Base-by-base conservation (phyloP, 495 filamentous ascomycete genomes). In the Friedmanniomyces simplex region DNA sequence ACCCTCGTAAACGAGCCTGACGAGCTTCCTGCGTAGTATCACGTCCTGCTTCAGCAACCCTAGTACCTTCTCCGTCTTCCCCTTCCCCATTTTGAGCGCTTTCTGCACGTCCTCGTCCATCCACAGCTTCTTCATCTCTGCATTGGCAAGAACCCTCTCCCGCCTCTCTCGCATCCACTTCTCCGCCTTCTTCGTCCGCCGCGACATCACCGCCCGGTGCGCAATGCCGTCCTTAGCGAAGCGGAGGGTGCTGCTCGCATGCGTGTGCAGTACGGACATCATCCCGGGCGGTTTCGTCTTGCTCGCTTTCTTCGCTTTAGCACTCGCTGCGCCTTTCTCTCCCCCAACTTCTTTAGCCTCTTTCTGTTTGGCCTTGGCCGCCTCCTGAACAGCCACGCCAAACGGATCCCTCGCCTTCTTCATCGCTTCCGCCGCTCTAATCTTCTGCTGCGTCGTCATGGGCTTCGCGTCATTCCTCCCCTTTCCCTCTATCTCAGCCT, bases 381-480 rank as follows among this genome's bases (percentile, higher is more conserved):
- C 50, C 48, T 49, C 26, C 16, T 41, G 13, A 36, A 42, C 39
- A n/a, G 5, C 14, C 48, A 32, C 1, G 24, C 49, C 39, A 53
- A 16, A 14, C 49, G 32, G 28, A 8, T 52, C 22, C 36, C 53
- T 37, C 16, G 10, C 18, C 24, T 58, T 52, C 48, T 25, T 22
- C 55, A 4, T 18, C 20, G 13, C 22, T 10, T 51, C 13, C 13
- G 55, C 18, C 46, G 20, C 37, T 8, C 8, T 2, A 13, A 58
- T 39, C 54, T 49, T 56, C 45, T 49, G 16, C 32, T 52, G n/a
- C 16, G 55, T 52, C 4, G 55, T 52, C n/a, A 52, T 16, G 7
- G 32, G n/a, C 13, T 56, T 56, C 24, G 7, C 52, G 13, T 5
- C 18, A 20, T n/a, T n/a, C 8, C 47, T 24, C 3, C 34, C 2